A percentile compares a stretch with the other conserved stretches of the same genome.
These are phyloP conservation scores for Inosperma sp. DNA, from an alignment of 768 basidiomycete species.

Conservation along the genomic window DNA sequence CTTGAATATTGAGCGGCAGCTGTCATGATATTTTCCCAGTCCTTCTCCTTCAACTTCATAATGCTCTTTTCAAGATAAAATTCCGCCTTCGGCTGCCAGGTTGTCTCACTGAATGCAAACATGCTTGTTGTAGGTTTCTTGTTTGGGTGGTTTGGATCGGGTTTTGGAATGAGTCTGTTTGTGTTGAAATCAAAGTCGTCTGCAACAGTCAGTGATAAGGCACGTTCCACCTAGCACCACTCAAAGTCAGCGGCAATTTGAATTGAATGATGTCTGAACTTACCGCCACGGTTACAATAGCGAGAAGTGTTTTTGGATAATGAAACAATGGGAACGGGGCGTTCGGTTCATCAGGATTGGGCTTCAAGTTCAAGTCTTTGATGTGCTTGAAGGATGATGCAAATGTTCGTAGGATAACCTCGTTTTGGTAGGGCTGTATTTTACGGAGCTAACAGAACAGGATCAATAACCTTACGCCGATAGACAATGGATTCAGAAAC, in stretches of 20 bases:
- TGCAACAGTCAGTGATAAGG: not conserved
- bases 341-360: not conserved
- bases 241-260: too few relatives aligned
- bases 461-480: not conserved
- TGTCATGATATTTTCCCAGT: not conserved
- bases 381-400: not conserved
- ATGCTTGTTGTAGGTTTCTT: not conserved
- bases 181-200: not conserved
- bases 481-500: too few relatives aligned
- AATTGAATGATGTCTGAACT: not conserved
- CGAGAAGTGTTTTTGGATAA: not conserved
- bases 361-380: not conserved
- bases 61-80: not conserved
- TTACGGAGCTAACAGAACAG: not conserved
- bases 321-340: not conserved
- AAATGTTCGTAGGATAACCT: not conserved
- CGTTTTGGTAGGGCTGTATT: not conserved
- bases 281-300: not conserved
- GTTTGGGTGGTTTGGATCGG: not conserved
- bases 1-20: not conserved
- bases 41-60: too few relatives aligned
- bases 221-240: constrained; percentile 1
- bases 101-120: not conserved
- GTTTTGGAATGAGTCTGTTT: not conserved
- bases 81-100: not conserved